Conservation (phyloP, 768 basidiomycete species). For the Suillus americanus region DNA sequence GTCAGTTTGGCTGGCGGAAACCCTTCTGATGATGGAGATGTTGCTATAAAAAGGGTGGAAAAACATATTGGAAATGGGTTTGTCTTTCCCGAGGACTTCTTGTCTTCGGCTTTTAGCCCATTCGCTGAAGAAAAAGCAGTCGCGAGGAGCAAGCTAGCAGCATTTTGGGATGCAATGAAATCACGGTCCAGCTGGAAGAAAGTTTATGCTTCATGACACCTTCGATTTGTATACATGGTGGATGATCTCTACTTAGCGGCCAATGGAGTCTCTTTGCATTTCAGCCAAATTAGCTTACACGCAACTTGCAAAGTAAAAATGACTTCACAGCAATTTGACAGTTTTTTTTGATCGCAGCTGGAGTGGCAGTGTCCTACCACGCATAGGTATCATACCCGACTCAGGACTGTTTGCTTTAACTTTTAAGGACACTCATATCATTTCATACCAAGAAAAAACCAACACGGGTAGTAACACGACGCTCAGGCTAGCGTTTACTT, state of each 20-base stretch:
- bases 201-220: slow-evolving; percentile 40
- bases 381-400: background rate
- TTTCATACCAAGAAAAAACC: background rate
- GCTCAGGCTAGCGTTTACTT: background rate
- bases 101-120: slow-evolving; percentile 12
- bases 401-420: background rate
- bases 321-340: background rate
- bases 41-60: slow-evolving; percentile 52
- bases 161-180: slow-evolving; percentile 71
- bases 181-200: slow-evolving; percentile 71
- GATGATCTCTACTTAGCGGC: background rate
- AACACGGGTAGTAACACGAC: background rate
- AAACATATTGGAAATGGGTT: slow-evolving; percentile 48
- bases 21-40: slow-evolving; percentile 48
- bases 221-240: background rate
- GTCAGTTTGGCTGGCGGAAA: slow-evolving; percentile 57
- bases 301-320: background rate
- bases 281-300: background rate
- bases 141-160: slow-evolving; percentile 53
- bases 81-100: slow-evolving; percentile 42
- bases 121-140: slow-evolving; percentile 25
- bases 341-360: background rate
- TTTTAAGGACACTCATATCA: background rate
- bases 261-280: background rate
- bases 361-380: background rate